A percentile compares a stretch with the other conserved stretches of the same genome.
phyloP scores from a whole-genome alignment of 2,329 filamentous ascomycete species.

The Rhynchosporium graminicola region DNA sequence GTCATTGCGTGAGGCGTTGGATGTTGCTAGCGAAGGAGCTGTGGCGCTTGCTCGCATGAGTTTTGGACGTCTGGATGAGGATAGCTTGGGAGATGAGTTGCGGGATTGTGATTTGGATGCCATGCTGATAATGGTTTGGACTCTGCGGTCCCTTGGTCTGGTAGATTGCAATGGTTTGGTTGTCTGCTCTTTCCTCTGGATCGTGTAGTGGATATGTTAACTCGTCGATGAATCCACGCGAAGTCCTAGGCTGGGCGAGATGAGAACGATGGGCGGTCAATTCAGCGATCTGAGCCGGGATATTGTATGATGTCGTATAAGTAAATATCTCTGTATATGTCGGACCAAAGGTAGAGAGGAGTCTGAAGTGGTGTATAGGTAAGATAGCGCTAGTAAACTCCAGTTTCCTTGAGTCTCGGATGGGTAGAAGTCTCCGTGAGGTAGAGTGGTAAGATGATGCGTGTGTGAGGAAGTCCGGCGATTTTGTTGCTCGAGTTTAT shows the following conservation, averaged over 20 bases:
- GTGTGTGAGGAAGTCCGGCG: background rate
- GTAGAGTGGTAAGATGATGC: background rate
- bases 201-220: background rate
- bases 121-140: constrained; percentile 33
- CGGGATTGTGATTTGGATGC: constrained; percentile 42
- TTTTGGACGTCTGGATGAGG: constrained; percentile 50
- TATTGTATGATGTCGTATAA: background rate
- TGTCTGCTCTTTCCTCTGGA: too few species aligned
- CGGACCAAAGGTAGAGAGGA: background rate
- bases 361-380: background rate
- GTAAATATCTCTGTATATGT: background rate
- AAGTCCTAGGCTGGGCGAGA: background rate
- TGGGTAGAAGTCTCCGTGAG: background rate
- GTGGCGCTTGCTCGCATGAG: constrained; percentile 57
- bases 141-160: background rate
- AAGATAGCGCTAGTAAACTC: background rate
- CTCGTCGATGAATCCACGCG: constrained; percentile 2
- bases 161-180: too few species aligned
- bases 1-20: constrained; percentile 54
- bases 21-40: constrained; percentile 58
- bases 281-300: constrained; percentile 3
- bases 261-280: constrained; percentile 4
- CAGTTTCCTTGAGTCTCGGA: constrained; percentile 4
- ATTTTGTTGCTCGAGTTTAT: background rate
- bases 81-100: constrained; percentile 44